phyloP scores from a whole-genome alignment of 1,284 basidiomycete species.

The Coriolopsis trogii region DNA sequence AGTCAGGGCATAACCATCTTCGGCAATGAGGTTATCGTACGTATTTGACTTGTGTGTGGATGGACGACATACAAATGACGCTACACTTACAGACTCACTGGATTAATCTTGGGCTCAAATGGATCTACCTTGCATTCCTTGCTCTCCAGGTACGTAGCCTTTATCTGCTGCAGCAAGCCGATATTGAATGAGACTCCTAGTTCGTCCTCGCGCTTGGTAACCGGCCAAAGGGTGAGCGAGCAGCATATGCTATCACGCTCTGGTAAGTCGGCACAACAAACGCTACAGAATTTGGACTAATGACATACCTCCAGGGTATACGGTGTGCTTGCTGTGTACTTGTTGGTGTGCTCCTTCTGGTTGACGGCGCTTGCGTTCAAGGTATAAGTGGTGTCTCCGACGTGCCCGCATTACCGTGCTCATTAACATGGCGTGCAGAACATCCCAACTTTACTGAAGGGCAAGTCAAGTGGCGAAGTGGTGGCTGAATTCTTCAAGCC shows the following conservation, averaged over 20 bases:
- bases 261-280: constrained; percentile 46
- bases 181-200: too few relatives aligned
- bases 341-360: constrained; percentile 85
- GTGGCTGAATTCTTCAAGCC: constrained; percentile 67
- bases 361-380: constrained; percentile 79
- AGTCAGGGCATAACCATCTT: constrained; percentile 67
- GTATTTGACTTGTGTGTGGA: constrained; percentile 30
- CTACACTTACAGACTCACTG: constrained; percentile 73
- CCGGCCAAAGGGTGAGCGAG: constrained; percentile 91
- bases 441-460: constrained; percentile 56
- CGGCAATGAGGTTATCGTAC: constrained; percentile 63
- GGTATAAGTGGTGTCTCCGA: constrained; percentile 44
- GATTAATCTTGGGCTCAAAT: constrained; percentile 84
- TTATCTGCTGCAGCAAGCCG: too few relatives aligned
- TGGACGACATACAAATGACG: background rate
- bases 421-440: constrained; percentile 39
- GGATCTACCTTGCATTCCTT: constrained; percentile 88
- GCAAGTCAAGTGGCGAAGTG: constrained; percentile 48
- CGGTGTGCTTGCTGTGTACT: constrained; percentile 77
- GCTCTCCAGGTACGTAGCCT: constrained; percentile 61
- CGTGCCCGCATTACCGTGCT: background rate
- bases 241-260: constrained; percentile 82
- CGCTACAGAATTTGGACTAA: background rate
- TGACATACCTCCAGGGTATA: constrained; percentile 60
- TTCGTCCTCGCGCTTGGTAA: constrained; percentile 97